Evolutionary conservation across 1,139 yeast species (phyloP).

Genomic region (Ogataea hybrid): DNA sequence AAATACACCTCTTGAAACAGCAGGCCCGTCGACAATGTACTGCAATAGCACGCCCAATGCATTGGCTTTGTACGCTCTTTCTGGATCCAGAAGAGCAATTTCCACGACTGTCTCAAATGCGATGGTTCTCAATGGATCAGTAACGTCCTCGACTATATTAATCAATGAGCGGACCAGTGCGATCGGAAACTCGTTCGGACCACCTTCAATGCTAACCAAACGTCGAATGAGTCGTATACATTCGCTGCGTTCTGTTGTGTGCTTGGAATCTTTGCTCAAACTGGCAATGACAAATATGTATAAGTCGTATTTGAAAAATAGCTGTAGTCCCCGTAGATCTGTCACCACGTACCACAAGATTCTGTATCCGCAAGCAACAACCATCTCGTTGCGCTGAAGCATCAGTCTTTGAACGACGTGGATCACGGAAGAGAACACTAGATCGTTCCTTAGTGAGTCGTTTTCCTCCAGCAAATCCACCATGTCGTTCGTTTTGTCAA

Average conservation of each 20-base stretch:
- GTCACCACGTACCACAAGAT: slow-evolving; percentile 64
- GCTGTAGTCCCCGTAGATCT: slow-evolving; percentile 47
- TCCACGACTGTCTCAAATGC: slow-evolving; percentile 75
- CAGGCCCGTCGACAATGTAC: slow-evolving; percentile 60
- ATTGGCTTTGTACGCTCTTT: slow-evolving; percentile 57
- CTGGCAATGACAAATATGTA: slow-evolving; percentile 66
- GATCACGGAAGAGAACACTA: slow-evolving; percentile 61
- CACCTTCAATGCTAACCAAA: slow-evolving; percentile 57
- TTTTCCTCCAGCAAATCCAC: slow-evolving; percentile 54
- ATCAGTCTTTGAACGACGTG: slow-evolving; percentile 60
- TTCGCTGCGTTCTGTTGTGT: slow-evolving; percentile 67
- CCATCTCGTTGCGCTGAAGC: slow-evolving; percentile 56
- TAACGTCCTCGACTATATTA: slow-evolving; percentile 59
- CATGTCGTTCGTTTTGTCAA: slow-evolving; percentile 62
- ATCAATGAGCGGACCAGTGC: slow-evolving; percentile 74
- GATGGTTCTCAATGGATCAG: slow-evolving; percentile 53
- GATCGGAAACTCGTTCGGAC: slow-evolving; percentile 53
- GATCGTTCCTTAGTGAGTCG: slow-evolving; percentile 64
- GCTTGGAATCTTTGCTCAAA: slow-evolving; percentile 49
- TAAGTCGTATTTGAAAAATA: slow-evolving; percentile 48
- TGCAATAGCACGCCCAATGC: slow-evolving; percentile 62
- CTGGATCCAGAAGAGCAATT: slow-evolving; percentile 59
- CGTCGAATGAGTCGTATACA: slow-evolving; percentile 71
- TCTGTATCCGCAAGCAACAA: slow-evolving; percentile 74
- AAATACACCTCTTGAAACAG: slow-evolving; percentile 34